Evolutionary conservation across 106 monocot genomes (phyloP), one percentile per base, ranked within the genome.

Genomic region (Narthecium ossifragum): DNA sequence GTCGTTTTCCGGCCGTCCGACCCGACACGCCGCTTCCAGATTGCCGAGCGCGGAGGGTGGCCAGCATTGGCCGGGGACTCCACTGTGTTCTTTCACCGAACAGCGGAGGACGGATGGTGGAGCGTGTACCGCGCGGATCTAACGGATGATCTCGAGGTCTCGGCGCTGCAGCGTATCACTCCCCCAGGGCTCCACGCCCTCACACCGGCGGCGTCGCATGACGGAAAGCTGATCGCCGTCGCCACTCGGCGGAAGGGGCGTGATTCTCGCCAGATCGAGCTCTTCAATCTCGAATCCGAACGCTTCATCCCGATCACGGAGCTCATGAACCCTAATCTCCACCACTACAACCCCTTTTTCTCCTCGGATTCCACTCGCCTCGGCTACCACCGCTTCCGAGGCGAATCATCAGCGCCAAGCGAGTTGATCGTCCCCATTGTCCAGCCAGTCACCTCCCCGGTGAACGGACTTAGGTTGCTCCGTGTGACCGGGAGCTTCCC

Each of bases 341-440:
- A 96, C 75, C 94, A 96, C 46, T 96, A 89, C 56, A 96, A 96
- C 66, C 94, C 94, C 2, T 96, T 96, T 75, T 73, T 90, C 75
- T 90, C 94, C 0, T 40, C 39, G 3, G 72, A 70, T 15, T 80
- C 74, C 22, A 25, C 26, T 15, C 69, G 57, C 27, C 51, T 96
- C 59, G 90, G 90, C 0, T 96, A 90, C 59, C 94, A 96, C 64
- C 79, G 94, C 1, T 96, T 80, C 73, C 74, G 90, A 21, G 86
- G 90, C 26, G 85, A 77, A 22, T 67, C n/a, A n/a, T n/a, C 70
- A 0, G 60, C 63, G 1, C 34, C 49, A 0, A 64, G 66, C 8
- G 80, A 77, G 31, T 61, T 47, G 8, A 21, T 70, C 12, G 47
- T 70, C 10, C 80, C 64, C 8, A 22, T 74, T 34, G 34, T 85